Evolutionary conservation across 1,139 yeast genomes (phyloP), one percentile per base, ranked within the genome.

Genomic region (Pichia norvegensis): DNA sequence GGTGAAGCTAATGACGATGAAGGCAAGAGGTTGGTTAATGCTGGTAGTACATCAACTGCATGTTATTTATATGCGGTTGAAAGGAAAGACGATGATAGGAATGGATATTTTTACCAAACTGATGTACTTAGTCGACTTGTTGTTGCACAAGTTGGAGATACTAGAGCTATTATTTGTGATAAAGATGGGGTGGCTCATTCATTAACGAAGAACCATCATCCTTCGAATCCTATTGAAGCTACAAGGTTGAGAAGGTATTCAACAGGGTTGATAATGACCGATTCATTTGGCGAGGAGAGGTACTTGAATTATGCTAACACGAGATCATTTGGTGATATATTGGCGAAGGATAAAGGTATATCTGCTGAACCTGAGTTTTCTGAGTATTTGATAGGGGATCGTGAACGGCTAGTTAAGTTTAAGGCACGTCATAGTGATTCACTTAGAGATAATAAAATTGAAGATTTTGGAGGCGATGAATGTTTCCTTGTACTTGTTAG

Each of bases 101-200:
- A 73, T 50, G 79, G 74, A 57, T 88, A 76, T 66, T 92, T 92
- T 70, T 64, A 61, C 42, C 79, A 81, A 52, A 76, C 81, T 19
- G 69, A 72, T 22, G 81, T 86, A n/a, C 69, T 85, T 17, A 73
- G 87, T 29, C 79, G 79, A 56, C 65, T 92, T 36, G 74, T 86
- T 1, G 76, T 90, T 21, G 92, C 95, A 1, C 98, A 92, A 61
- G 82, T 90, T n/a, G 98, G 98, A 4, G 98, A 92, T 61, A 85
- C 97, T 4, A 74, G 86, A 53, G 90, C 95, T n/a, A 74, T 92
- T 6, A 59, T 92, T 22, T 85, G 88, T 51, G 94, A 84, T 59
- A 73, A 73, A 48, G 66, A 72, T 49, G 97, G 98, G 2, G 69
- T 76, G 39, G 95, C 95, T 0, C 90, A 83, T 56, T 72, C 85